Conservation (phyloP, 768 basidiomycete species). For the Lactarius evosmus region DNA sequence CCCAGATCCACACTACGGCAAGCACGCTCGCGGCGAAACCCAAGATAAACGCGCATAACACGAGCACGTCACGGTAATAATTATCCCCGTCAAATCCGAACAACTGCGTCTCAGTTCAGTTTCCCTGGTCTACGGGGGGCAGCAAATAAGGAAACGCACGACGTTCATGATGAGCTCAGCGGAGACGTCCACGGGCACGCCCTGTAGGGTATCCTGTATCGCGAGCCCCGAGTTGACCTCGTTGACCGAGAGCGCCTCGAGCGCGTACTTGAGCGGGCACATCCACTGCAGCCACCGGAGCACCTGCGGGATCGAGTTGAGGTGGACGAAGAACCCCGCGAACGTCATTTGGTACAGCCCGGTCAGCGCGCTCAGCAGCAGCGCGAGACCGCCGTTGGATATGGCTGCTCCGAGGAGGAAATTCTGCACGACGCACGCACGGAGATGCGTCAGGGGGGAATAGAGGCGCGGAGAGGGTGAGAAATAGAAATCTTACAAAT, state of each 20-base stretch:
- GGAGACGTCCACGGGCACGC: constrained; percentile 78
- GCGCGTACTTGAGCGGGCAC: constrained; percentile 74
- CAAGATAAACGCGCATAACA: constrained; percentile 81
- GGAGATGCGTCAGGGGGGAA: neutral
- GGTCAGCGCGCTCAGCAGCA: constrained; percentile 75
- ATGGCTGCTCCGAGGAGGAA: constrained; percentile 85
- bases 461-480: neutral
- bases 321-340: constrained; percentile 91
- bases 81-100: constrained; percentile 82
- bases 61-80: constrained; percentile 88
- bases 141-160: constrained; percentile 43
- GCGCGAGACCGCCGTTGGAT: constrained; percentile 85
- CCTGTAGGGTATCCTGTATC: constrained; percentile 75
- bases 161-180: constrained; percentile 84
- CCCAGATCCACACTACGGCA: constrained; percentile 68
- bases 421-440: constrained; percentile 52
- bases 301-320: constrained; percentile 80
- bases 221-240: constrained; percentile 86
- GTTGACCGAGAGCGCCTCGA: constrained; percentile 89
- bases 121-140: constrained; percentile 8
- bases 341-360: constrained; percentile 83
- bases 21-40: constrained; percentile 76
- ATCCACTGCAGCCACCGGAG: constrained; percentile 93
- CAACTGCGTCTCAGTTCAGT: constrained; percentile 42
- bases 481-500: constrained; percentile 50